Conservation (phyloP, 2,329 filamentous ascomycete species). For the Dactylonectria estremocensis region DNA sequence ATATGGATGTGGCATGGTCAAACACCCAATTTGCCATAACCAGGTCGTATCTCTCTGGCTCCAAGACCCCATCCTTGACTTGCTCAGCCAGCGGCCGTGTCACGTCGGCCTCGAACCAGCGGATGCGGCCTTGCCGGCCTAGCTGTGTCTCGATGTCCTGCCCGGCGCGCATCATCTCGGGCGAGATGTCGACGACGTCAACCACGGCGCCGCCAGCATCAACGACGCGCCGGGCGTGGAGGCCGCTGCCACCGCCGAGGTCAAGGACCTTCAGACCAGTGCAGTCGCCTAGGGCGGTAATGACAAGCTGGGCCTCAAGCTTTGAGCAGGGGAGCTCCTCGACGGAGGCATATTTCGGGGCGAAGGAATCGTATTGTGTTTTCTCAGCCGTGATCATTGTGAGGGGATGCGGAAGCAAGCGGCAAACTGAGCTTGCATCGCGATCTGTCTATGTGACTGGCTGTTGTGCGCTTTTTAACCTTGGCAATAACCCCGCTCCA, state of each 20-base stretch:
- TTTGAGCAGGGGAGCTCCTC: conserved; percentile 8
- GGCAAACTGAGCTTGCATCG: not conserved
- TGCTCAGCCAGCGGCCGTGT: conserved; percentile 5
- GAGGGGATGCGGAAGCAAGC: not conserved
- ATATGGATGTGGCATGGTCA: conserved; percentile 9
- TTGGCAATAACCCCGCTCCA: not conserved
- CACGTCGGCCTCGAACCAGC: conserved; percentile 6
- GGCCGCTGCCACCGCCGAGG: conserved; percentile 6
- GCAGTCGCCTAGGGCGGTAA: not conserved
- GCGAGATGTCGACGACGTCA: conserved; percentile 5
- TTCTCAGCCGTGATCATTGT: conserved; percentile 2
- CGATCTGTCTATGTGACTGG: not conserved
- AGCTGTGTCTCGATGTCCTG: conserved; percentile 1
- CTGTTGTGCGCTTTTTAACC: not conserved
- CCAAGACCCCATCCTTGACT: not conserved
- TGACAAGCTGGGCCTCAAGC: conserved; percentile 7
- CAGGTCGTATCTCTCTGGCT: not conserved
- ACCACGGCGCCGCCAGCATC: conserved; percentile 4
- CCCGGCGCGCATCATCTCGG: conserved; percentile 7
- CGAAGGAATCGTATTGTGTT: conserved; percentile 8
- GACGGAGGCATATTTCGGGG: conserved; percentile 6
- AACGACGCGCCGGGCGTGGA: not conserved
- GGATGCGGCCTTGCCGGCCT: conserved; percentile 7
- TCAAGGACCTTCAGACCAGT: not conserved
- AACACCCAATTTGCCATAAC: conserved; percentile 4